Evolutionary conservation across 1,284 basidiomycete genomes (phyloP), one percentile per base, ranked within the genome.

Genomic region (Serendipita sp.): DNA sequence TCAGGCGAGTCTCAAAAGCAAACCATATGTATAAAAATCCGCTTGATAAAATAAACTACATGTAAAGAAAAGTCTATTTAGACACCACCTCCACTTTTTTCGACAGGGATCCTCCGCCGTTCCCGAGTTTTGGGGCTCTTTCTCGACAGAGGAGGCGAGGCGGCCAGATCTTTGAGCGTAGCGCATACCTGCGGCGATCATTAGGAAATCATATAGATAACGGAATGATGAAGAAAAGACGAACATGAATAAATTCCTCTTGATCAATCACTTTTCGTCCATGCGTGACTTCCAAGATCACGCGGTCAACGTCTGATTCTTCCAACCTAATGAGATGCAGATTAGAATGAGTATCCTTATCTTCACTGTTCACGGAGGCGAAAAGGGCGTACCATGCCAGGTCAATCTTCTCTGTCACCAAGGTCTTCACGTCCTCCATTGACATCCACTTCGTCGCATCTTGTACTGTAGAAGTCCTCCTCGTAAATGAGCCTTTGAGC

Each of bases 61-160:
- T 6, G 35, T 38, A 38, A 38, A 38, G 5, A 1, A 38, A 38
- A 5, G 35, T 5, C 17, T n/a, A 29, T 55, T 79, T 74, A 89
- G 3, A 88, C 85, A 64, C 88, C 90, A 60, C 90, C 90, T 64
- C 89, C 90, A 65, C 85, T 87, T 78, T 88, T 85, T 75, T 92
- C 89, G 15, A 93, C 89, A 1, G 90, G 89, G 64, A 91, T 92
- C 66, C 79, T 78, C 65, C 74, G 73, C 49, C 70, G 67, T 42
- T 68, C 65, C 32, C 65, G 64, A 64, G 85, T 76, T 67, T 82
- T 72, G 29, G 71, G 72, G 66, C 76, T 77, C 50, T 66, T 71
- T 44, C 69, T 67, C 35, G 67, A 67, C 26, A 70, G 74, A 62
- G 72, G 74, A 71, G 77, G 84, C 61, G 78, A 75, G 70, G 83